phyloP scores from a whole-genome alignment of 2,329 filamentous ascomycete species.

The Microcera coccophila region DNA sequence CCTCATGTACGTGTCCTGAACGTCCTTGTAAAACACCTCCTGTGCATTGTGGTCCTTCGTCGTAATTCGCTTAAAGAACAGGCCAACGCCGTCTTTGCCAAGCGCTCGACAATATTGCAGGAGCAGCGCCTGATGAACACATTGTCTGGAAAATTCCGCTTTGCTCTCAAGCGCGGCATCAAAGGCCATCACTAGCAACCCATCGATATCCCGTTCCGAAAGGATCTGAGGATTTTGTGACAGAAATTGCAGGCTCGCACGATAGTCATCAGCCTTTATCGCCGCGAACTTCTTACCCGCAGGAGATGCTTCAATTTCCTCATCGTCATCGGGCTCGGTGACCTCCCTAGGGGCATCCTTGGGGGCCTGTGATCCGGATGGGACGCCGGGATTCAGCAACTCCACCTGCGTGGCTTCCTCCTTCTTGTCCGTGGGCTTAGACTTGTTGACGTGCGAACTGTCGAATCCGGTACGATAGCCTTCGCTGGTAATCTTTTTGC shows the following conservation, averaged over 20 bases:
- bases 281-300: conserved; percentile 77
- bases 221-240: conserved; percentile 73
- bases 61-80: conserved; percentile 97
- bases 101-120: conserved; percentile 93
- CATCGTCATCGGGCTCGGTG: conserved; percentile 55
- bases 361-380: conserved; percentile 10
- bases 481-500: conserved; percentile 90
- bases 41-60: conserved; percentile 85
- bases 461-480: conserved; percentile 85
- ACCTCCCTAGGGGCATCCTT: conserved; percentile 14
- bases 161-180: conserved; percentile 76
- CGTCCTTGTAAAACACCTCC: conserved; percentile 88
- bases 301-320: conserved; percentile 70
- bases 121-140: conserved; percentile 87
- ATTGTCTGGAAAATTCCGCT: conserved; percentile 74
- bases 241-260: conserved; percentile 70
- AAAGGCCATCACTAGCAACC: conserved; percentile 85
- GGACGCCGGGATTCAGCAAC: conserved; percentile 67
- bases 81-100: conserved; percentile 77
- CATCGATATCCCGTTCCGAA: conserved; percentile 82
- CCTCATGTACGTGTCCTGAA: conserved; percentile 78
- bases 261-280: conserved; percentile 73
- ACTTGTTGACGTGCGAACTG: conserved; percentile 74
- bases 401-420: conserved; percentile 57
- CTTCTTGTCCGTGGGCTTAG: conserved; percentile 43